A percentile compares a stretch with the other conserved stretches of the same genome.
Evolutionary conservation across 1,284 basidiomycete genomes (phyloP).

Genomic region (Marasmius oreades): DNA sequence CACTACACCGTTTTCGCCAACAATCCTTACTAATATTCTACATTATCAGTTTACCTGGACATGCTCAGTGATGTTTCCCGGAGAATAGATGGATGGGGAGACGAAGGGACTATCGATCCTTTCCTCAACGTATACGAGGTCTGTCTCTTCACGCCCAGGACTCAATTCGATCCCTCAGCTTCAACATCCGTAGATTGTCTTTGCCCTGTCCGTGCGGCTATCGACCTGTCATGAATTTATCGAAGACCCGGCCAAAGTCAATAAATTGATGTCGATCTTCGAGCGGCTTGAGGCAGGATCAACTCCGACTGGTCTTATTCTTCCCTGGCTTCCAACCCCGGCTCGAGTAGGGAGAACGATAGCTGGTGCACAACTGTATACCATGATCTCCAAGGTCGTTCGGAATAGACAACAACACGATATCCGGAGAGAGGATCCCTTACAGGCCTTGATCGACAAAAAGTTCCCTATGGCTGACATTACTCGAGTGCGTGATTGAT

Average conservation of each 20-base stretch:
- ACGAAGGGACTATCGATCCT: background rate
- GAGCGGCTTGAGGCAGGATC: background rate
- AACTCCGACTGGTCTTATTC: background rate
- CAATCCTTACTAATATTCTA: background rate
- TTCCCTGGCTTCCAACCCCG: background rate
- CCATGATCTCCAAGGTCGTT: background rate
- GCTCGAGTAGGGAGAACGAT: background rate
- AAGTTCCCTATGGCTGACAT: background rate
- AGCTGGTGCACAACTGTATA: background rate
- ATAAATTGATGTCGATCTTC: background rate
- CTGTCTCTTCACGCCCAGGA: background rate
- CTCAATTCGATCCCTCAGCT: background rate
- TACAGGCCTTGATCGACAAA: background rate
- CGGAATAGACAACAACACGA: background rate
- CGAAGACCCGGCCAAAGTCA: background rate
- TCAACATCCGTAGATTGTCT: background rate
- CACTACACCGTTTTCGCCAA: background rate
- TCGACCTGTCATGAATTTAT: background rate
- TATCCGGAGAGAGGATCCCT: background rate
- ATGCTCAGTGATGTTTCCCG: background rate
- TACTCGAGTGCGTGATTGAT: background rate
- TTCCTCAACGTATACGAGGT: background rate
- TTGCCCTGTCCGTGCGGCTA: background rate
- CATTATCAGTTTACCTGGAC: background rate
- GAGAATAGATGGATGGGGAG: background rate